Base-by-base conservation (phyloP, 768 basidiomycete species). In the Suillus plorans region DNA sequence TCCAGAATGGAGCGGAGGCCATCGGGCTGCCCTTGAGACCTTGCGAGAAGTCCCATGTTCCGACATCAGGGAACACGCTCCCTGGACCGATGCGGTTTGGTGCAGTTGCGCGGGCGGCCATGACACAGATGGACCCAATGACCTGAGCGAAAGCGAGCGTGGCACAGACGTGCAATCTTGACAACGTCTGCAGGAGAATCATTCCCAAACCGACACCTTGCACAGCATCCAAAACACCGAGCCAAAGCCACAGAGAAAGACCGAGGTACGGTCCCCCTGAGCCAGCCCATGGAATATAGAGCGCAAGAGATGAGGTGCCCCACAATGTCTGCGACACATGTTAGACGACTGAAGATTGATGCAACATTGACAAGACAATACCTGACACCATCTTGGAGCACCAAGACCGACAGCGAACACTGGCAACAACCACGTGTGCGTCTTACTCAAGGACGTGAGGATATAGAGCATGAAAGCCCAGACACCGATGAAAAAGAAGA, bases 351-450 rank as follows among this genome's bases (percentile, higher is more conserved):
- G 22, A n/a, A 37, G 16, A 12, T 13, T 39, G 25, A 65, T 25
- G 3, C 3, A 66, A 31, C 52, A 41, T 28, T 10, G 59, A 31
- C 3, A 59, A n/a, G 34, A 59, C 69, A 73, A 57, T 73, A 88
- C 89, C 81, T 97, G 95, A 81, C 95, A 97, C 95, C 95, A 97
- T 71, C 93, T 79, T 13, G 95, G 95, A 36, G 94, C 93, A 52
- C 95, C 95, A 62, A 97, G 85, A 71, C 95, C 95, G 58, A 97
- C 94, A 8, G 95, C 95, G 72, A 97, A 97, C 9, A 97, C 93
- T 55, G 95, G 94, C 47, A 97, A 80, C 22, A 97, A 80, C 95
- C 95, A 97, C 10, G 95, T 97, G 73, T 97, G 95, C 13, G 92
- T 92, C 77, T 96, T 97, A 72, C 91, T 92, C 79, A 95, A 89